Evolutionary conservation across 1,139 yeast genomes (phyloP).

Genomic region (Geotrichum cucujoidarum): DNA sequence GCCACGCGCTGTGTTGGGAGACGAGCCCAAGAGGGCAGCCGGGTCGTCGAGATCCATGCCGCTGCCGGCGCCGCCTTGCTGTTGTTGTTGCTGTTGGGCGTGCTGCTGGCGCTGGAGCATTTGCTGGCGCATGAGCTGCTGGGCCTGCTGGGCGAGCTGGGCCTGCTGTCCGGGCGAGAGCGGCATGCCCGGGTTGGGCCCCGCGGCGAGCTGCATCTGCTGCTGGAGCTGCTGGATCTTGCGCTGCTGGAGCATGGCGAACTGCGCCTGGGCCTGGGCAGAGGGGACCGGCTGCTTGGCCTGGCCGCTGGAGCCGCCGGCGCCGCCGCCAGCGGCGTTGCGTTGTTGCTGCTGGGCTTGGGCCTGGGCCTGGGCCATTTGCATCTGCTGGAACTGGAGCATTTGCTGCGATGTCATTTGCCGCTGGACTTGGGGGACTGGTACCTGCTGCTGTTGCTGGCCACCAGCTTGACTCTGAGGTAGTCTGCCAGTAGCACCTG

Average conservation of each 20-base stretch:
- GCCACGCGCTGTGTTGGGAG: not conserved
- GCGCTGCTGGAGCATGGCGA: slow-evolving; percentile 4
- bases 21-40: not conserved
- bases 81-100: slow-evolving; percentile 11
- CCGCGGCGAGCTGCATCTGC: not conserved
- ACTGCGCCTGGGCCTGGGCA: slow-evolving; percentile 1
- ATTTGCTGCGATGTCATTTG: slow-evolving; percentile 24
- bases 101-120: not conserved
- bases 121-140: slow-evolving; percentile 7
- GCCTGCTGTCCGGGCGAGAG: slow-evolving; percentile 13
- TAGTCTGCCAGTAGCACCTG: slow-evolving; percentile 17
- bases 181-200: slow-evolving; percentile 4
- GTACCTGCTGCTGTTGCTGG: slow-evolving; percentile 28
- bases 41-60: not conserved
- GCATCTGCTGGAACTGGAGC: slow-evolving; percentile 23
- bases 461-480: slow-evolving; percentile 24
- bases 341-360: slow-evolving; percentile 13
- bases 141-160: slow-evolving; percentile 8
- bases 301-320: not conserved
- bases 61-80: too few species aligned
- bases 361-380: slow-evolving; percentile 18
- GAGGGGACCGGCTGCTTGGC: slow-evolving; percentile 3
- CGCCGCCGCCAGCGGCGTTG: not conserved
- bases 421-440: slow-evolving; percentile 18
- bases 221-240: slow-evolving; percentile 5